Base-by-base conservation (phyloP, 768 basidiomycete species). In the Tephrocybe rancida region DNA sequence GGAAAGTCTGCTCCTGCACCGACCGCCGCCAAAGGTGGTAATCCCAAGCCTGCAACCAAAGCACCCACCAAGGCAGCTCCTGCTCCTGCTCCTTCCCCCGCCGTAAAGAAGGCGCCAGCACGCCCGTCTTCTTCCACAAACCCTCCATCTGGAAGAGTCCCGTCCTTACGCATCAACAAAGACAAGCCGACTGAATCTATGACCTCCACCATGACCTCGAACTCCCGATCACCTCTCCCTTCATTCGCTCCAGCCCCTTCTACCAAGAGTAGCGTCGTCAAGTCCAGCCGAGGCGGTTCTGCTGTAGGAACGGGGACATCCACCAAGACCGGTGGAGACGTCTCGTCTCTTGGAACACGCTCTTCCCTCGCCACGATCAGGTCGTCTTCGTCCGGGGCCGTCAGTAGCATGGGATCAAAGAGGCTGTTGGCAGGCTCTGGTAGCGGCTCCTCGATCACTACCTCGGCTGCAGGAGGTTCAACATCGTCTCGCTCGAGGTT, bases 341-440 rank as follows among this genome's bases (percentile, higher is more conserved):
- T 74, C 0, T 78, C 78, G 1, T 82, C 82, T 0, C 65, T 82
- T 11, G 81, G 80, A 1, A 76, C 75, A 0, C 68, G 73, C 26
- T 58, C 48, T 48, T 69, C 64, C 18, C 46, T 60, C 7, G 47
- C 57, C 13, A 68, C 74, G 30, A 69, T 67, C 11, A 62, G 63
- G 38, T 26, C 55, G 19, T 65, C 68, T 5, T 50, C 61, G 8
- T 37, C 61, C 26, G 61, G 55, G 27, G 39, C 63, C 14, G 64
- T 70, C 29, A 64, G 70, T 4, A 76, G 73, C 47, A 66, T 75
- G 68, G 72, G 74, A 18, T 42, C 61, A 30, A 75, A 68, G 61
- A 73, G 68, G 38, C 37, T 54, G 9, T 10, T 51, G 26, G 56
- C 56, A 16, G 58, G 56, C 3, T 35, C 60, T 14, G 35, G 42